Percentiles rank a stretch among this genome's conserved stretches.
Evolutionary conservation across 495 filamentous ascomycete species (phyloP).

Genomic region (Aeminium ludgeri): DNA sequence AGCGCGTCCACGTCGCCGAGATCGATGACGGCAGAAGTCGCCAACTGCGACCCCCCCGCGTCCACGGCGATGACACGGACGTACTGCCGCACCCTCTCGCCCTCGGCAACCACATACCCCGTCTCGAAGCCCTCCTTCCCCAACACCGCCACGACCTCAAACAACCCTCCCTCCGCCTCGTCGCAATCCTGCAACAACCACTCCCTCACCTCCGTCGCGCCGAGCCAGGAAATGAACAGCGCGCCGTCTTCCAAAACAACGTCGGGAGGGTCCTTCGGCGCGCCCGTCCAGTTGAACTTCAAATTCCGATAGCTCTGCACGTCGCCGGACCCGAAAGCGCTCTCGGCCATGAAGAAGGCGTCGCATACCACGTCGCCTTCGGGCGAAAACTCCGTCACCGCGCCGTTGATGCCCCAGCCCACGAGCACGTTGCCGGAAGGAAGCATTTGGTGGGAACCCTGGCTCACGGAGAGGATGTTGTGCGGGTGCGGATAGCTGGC

Average conservation of each 20-base stretch:
- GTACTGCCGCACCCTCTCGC: conserved; percentile 4
- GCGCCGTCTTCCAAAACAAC: conserved; percentile 6
- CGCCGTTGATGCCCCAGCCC: conserved; percentile 15
- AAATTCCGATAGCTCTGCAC: conserved; percentile 19
- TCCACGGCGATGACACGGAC: conserved; percentile 8
- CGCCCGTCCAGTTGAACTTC: conserved; percentile 20
- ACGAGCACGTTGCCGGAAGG: conserved; percentile 18
- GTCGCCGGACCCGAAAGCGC: conserved; percentile 7
- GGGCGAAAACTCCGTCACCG: conserved; percentile 13
- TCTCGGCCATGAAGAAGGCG: conserved; percentile 11
- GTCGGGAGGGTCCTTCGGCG: conserved; percentile 9
- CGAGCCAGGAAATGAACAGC: conserved; percentile 17
- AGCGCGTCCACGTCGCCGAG: background rate
- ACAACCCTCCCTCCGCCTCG: conserved; percentile 3
- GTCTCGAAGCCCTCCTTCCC: conserved; percentile 19
- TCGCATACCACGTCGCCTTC: conserved; percentile 19
- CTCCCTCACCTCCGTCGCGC: conserved; percentile 9
- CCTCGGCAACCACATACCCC: background rate
- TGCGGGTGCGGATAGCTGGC: conserved; percentile 9
- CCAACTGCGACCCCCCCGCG: background rate
- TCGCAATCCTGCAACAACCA: conserved; percentile 14
- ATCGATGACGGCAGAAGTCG: conserved; percentile 3
- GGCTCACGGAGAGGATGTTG: conserved; percentile 12
- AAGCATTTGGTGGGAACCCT: conserved; percentile 18
- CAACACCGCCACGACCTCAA: conserved; percentile 1